Conservation (phyloP, 805 yeast genomes). For the Monosporozyma servazzii region DNA sequence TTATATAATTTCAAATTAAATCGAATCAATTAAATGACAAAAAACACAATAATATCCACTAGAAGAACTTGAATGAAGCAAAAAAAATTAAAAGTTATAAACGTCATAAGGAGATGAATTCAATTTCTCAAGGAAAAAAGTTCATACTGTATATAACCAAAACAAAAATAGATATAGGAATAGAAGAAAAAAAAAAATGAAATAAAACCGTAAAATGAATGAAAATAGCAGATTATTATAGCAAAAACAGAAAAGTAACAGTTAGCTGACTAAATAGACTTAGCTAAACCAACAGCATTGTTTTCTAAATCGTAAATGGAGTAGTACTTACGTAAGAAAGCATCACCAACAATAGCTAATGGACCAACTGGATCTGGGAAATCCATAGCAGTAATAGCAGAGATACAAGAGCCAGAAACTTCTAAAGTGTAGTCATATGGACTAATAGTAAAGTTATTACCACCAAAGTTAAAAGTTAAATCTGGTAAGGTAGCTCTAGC, state of each 20-base stretch:
- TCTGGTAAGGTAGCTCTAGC: slow-evolving; percentile 81
- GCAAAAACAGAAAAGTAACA: neutral
- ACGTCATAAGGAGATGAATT: neutral
- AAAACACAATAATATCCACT: neutral
- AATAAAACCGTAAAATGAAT: neutral
- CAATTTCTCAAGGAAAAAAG: neutral
- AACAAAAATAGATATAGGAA: neutral
- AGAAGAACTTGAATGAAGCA: neutral
- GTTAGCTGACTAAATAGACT: slow-evolving; percentile 39
- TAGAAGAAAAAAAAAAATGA: neutral
- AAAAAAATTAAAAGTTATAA: neutral
- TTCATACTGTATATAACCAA: neutral
- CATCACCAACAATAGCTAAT: slow-evolving; percentile 91
- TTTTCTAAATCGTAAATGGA: slow-evolving; percentile 86
- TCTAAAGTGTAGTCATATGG: slow-evolving; percentile 92
- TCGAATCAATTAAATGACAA: neutral
- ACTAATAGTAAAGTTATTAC: slow-evolving; percentile 81
- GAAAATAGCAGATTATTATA: neutral
- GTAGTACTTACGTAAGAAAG: slow-evolving; percentile 91
- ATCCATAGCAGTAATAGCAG: slow-evolving; percentile 95
- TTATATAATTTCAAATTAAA: neutral
- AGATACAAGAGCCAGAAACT: slow-evolving; percentile 89
- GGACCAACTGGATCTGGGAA: slow-evolving; percentile 97
- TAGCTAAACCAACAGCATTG: slow-evolving; percentile 91
- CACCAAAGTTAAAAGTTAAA: slow-evolving; percentile 80